Evolutionary conservation across 176 grass and related monocot species (phyloP).

Genomic region (Oryza australiensis): DNA sequence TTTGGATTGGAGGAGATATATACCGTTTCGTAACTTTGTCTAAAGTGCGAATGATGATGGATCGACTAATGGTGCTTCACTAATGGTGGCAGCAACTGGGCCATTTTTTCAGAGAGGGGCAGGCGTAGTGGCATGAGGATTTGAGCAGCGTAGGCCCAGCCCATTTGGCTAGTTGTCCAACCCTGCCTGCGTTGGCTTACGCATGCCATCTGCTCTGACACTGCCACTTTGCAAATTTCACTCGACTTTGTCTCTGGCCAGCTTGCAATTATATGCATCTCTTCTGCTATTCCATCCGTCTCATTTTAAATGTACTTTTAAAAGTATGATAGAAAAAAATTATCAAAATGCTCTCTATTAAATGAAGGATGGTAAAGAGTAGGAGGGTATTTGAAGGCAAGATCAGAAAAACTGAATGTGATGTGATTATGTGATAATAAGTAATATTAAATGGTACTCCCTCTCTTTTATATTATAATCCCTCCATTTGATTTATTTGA

Average conservation of each 20-base stretch:
- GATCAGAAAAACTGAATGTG: no score
- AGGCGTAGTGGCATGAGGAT: slow-evolving; percentile 4
- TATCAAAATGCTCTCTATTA: no score
- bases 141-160: background rate
- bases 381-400: no score
- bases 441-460: no score
- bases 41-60: background rate
- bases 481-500: no score
- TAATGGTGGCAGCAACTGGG: background rate
- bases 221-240: slow-evolving; percentile 16
- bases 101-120: background rate
- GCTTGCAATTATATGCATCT: background rate
- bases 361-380: no score
- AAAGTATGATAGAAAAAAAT: no score
- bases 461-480: no score
- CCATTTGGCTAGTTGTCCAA: slow-evolving; percentile 2
- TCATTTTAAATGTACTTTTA: no score
- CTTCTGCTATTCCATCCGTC: no score
- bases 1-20: background rate
- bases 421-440: no score
- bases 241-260: slow-evolving; percentile 41
- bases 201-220: slow-evolving; percentile 11
- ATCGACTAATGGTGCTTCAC: background rate
- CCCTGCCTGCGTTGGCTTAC: background rate
- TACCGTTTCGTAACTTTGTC: background rate